A percentile compares a stretch with the other conserved stretches of the same genome.
phyloP scores from a whole-genome alignment of 805 yeast genomes.

The Sugiyamaella marilandica region DNA sequence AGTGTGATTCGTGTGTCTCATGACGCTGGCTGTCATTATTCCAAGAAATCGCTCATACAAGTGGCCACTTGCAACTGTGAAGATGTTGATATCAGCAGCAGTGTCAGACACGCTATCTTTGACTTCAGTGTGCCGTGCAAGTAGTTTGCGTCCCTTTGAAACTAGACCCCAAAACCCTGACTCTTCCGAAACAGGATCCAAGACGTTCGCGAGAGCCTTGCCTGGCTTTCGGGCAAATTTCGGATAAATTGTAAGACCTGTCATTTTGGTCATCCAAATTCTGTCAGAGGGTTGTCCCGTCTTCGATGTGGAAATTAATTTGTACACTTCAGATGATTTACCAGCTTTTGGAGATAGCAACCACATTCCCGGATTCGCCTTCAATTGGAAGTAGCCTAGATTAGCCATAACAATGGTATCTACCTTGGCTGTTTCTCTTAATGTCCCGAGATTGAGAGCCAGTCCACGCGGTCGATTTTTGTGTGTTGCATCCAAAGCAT shows the following conservation, averaged over 20 bases:
- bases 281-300: slow-evolving; percentile 12
- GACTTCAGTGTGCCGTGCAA: neutral
- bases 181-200: slow-evolving; percentile 8
- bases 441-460: slow-evolving; percentile 39
- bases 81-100: slow-evolving; percentile 67
- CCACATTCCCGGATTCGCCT: slow-evolving; percentile 70
- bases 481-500: slow-evolving; percentile 44
- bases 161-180: slow-evolving; percentile 14
- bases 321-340: slow-evolving; percentile 40
- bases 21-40: slow-evolving; percentile 78
- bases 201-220: slow-evolving; percentile 30
- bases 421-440: slow-evolving; percentile 27
- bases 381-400: slow-evolving; percentile 78
- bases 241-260: slow-evolving; percentile 45
- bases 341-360: slow-evolving; percentile 44
- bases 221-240: slow-evolving; percentile 42
- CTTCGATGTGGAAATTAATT: slow-evolving; percentile 23
- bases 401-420: slow-evolving; percentile 75
- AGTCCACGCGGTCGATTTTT: slow-evolving; percentile 49
- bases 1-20: slow-evolving; percentile 55
- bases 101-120: slow-evolving; percentile 21
- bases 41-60: slow-evolving; percentile 67
- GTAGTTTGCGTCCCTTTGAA: slow-evolving; percentile 10
- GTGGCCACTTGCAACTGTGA: slow-evolving; percentile 79
- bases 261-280: slow-evolving; percentile 38